Evolutionary conservation across 2,329 filamentous ascomycete genomes (phyloP).

Genomic region (Pestalotiopsis sp.): DNA sequence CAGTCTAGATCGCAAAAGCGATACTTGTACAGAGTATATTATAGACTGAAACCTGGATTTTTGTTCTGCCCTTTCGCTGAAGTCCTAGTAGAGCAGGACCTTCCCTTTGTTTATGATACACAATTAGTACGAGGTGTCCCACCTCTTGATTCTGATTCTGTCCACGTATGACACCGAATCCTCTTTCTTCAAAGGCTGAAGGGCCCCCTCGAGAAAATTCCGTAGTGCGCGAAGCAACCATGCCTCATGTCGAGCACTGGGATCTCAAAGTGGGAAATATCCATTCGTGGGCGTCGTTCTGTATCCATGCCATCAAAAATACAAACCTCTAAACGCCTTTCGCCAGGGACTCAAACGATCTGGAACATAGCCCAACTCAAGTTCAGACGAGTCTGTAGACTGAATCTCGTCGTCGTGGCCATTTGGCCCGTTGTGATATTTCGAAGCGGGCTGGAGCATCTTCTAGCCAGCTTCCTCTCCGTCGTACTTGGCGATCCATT

Average conservation of each 20-base stretch:
- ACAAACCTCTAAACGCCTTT: background rate
- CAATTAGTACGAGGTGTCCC: background rate
- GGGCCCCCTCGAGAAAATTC: background rate
- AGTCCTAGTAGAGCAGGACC: background rate
- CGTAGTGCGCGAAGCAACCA: background rate
- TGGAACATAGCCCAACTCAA: background rate
- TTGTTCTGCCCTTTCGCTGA: background rate
- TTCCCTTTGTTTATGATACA: background rate
- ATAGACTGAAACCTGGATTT: background rate
- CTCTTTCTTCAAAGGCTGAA: background rate
- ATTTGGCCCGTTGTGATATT: background rate
- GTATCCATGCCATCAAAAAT: background rate
- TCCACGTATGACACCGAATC: background rate
- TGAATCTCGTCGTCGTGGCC: background rate
- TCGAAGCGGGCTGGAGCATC: background rate
- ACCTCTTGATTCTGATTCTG: background rate
- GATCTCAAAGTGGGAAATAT: background rate
- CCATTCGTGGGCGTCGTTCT: background rate
- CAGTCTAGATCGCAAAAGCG: background rate
- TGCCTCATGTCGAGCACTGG: background rate
- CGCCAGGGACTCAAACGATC: background rate
- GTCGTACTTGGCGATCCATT: constrained; percentile 58
- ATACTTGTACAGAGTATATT: background rate
- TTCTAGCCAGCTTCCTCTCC: constrained; percentile 37
- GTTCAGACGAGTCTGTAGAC: background rate